Conservation (phyloP, 208 protist species). For the Acanthamoeba healyi region DNA sequence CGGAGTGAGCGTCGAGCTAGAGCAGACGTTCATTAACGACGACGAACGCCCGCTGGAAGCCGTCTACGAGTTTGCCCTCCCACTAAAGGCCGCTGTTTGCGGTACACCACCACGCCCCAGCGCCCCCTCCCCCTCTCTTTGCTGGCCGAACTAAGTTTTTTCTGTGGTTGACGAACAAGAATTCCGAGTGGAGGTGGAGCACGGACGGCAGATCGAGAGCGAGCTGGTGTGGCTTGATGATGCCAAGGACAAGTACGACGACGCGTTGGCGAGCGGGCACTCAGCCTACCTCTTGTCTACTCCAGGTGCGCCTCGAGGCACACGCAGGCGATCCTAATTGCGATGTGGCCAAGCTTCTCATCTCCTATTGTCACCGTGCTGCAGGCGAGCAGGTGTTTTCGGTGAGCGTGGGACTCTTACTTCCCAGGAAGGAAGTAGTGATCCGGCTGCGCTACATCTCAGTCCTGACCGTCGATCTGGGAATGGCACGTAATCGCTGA, state of each 20-base stretch:
- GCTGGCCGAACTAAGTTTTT: neutral
- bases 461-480: neutral
- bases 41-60: neutral
- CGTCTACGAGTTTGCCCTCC: neutral
- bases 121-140: neutral
- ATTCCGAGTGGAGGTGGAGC: neutral
- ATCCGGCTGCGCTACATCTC: neutral
- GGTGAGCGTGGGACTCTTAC: neutral
- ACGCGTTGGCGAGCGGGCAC: neutral
- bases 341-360: no score
- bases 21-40: slow-evolving; percentile 13
- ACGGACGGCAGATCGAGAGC: neutral
- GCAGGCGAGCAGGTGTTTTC: neutral
- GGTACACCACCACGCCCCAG: neutral
- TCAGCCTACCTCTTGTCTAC: neutral
- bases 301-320: no score
- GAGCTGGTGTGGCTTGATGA: slow-evolving; percentile 7
- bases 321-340: no score
- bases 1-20: neutral
- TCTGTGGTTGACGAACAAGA: neutral
- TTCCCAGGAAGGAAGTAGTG: neutral
- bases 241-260: neutral
- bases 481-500: neutral
- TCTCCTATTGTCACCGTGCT: neutral
- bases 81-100: neutral